Evolutionary conservation across 768 basidiomycete species (phyloP), one percentile per base, ranked within the genome.

Genomic region (Phanerochaete carnosa): DNA sequence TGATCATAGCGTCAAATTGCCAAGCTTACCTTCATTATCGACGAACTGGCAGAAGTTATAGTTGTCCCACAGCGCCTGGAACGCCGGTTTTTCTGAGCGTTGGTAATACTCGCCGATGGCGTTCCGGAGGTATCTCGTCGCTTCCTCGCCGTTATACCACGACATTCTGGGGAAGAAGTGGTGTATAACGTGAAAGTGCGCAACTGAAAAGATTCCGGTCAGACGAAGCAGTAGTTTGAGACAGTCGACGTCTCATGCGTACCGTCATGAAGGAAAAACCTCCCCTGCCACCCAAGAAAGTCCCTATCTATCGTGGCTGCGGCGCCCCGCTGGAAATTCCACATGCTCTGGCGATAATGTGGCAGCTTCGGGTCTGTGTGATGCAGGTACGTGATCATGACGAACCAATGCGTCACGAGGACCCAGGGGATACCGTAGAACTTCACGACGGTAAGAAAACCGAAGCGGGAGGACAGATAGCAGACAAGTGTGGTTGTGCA

Each of bases 21-120:
- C 9, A 11, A 23, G 13, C 59, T 12, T 37, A 68, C 73, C 74
- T 39, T 72, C 66, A 55, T 75, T 74, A 43, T 75, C 74, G 3
- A 75, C 74, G 53, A 73, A 75, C 39, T 73, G 71, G 58, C 74
- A 75, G n/a, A 57, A 46, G 55, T 69, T 75, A 55, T 73, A 75
- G 43, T 65, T 70, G 4, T 69, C 62, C 74, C 74, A 76, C 13
- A 74, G 67, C 7, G 73, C 68, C 22, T 59, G 51, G 66, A 75
- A 76, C 4, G 69, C 63, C 22, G 69, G 70, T 37, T 66, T 62
- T 23, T 73, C 64, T 3, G 68, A 70, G 29, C 61, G 69, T 26
- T 47, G 25, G 55, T 75, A 75, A 55, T 75, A 65, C 1, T 68
- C 68, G 11, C 73, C 73, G 39, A 75, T 65, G 39, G 72, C 66